phyloP scores from a whole-genome alignment of 805 yeast species.

The Teunomyces funiuensis region DNA sequence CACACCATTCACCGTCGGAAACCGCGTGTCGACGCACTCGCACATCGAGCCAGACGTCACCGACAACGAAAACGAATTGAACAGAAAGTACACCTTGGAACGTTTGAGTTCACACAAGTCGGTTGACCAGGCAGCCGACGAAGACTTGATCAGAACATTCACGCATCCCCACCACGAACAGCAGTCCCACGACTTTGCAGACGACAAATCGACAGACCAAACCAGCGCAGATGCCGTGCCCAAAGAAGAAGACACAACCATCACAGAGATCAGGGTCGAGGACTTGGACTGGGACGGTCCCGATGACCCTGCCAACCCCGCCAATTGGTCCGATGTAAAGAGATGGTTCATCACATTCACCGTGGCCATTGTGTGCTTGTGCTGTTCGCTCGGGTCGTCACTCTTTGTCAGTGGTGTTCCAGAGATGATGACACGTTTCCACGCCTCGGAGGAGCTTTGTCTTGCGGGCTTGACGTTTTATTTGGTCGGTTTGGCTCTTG shows the following conservation, averaged over 20 bases:
- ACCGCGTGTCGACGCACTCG: neutral
- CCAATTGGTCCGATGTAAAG: slow-evolving; percentile 63
- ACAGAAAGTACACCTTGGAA: slow-evolving; percentile 18
- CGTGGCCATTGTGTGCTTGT: slow-evolving; percentile 63
- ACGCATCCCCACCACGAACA: neutral
- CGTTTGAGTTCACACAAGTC: slow-evolving; percentile 18
- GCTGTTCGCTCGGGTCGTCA: slow-evolving; percentile 74
- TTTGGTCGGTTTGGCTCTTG: slow-evolving; percentile 66
- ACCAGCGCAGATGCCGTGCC: neutral
- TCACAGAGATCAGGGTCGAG: slow-evolving; percentile 11
- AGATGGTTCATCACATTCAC: slow-evolving; percentile 68
- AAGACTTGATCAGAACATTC: slow-evolving; percentile 11
- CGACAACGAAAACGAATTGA: slow-evolving; percentile 15
- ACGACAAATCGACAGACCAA: neutral
- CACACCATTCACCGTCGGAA: neutral
- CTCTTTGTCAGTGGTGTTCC: slow-evolving; percentile 65
- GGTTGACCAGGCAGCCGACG: slow-evolving; percentile 17
- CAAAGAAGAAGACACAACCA: neutral
- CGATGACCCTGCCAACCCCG: slow-evolving; percentile 62
- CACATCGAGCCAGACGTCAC: neutral
- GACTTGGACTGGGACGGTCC: slow-evolving; percentile 59
- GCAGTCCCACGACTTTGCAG: neutral
- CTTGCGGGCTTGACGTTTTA: slow-evolving; percentile 70
- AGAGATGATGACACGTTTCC: slow-evolving; percentile 48
- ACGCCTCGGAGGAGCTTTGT: slow-evolving; percentile 59